Conservation (phyloP, 2,329 filamentous ascomycete genomes). For the Diplodia sapinea region DNA sequence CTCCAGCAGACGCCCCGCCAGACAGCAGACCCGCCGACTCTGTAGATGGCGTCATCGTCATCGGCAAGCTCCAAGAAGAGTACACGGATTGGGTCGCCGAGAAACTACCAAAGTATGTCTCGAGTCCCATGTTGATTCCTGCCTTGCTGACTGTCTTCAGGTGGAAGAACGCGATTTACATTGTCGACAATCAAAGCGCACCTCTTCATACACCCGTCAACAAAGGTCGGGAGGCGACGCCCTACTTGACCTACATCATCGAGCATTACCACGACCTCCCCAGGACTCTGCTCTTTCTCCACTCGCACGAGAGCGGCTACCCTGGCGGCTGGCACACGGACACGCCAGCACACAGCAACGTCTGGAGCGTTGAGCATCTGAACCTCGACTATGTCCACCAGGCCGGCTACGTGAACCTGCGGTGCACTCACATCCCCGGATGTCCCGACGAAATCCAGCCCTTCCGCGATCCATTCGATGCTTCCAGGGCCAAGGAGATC, state of each 20-base stretch:
- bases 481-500: slow-evolving; percentile 32
- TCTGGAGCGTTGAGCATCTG: slow-evolving; percentile 24
- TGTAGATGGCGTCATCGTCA: too few species aligned
- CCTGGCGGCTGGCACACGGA: neutral
- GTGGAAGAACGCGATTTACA: too few species aligned
- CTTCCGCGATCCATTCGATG: slow-evolving; percentile 24
- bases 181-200: too few species aligned
- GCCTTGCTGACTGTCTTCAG: too few species aligned
- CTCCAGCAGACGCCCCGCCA: too few species aligned
- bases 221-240: slow-evolving; percentile 35
- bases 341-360: too few species aligned
- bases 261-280: slow-evolving; percentile 32
- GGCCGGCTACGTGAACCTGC: slow-evolving; percentile 28
- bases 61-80: too few species aligned
- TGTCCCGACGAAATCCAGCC: slow-evolving; percentile 33
- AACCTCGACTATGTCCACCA: slow-evolving; percentile 23
- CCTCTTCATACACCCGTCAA: slow-evolving; percentile 29
- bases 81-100: too few species aligned
- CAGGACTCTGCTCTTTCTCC: slow-evolving; percentile 31
- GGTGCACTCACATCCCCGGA: slow-evolving; percentile 33
- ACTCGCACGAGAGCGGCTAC: slow-evolving; percentile 34
- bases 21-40: too few species aligned
- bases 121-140: too few species aligned
- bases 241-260: slow-evolving; percentile 35
- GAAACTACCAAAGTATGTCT: too few species aligned